These are phyloP conservation scores for Atkinsonella hypoxylon DNA, from an alignment of 2,329 filamentous ascomycete species.

Conservation along the genomic window DNA sequence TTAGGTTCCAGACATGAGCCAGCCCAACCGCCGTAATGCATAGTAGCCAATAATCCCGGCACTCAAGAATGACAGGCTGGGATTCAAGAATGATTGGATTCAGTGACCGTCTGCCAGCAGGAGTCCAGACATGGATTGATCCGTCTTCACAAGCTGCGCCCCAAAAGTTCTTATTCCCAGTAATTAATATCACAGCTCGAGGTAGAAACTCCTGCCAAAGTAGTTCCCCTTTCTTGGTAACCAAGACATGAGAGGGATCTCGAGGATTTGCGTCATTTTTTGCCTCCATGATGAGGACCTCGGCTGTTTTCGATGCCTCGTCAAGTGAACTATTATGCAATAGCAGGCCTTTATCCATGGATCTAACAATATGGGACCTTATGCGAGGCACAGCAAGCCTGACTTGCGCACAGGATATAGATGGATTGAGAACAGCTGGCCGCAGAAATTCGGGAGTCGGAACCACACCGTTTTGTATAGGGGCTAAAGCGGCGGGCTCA, in stretches of 20 bases:
- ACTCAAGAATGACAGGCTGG: conserved; percentile 88
- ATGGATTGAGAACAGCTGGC: conserved; percentile 75
- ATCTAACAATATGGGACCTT: conserved; percentile 68
- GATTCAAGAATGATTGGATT: conserved; percentile 81
- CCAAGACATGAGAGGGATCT: conserved; percentile 74
- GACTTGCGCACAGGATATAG: conserved; percentile 69
- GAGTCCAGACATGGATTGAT: conserved; percentile 81
- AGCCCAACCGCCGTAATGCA: conserved; percentile 81
- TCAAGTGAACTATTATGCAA: conserved; percentile 41
- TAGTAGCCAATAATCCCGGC: conserved; percentile 76
- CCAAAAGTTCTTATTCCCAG: conserved; percentile 86
- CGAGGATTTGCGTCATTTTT: conserved; percentile 66
- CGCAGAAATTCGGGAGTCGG: conserved; percentile 74
- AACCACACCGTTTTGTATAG: conserved; percentile 46
- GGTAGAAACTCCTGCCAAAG: conserved; percentile 94
- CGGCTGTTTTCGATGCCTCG: conserved; percentile 49
- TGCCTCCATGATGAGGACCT: conserved; percentile 75
- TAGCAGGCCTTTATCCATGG: conserved; percentile 56
- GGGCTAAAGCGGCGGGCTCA: conserved; percentile 57
- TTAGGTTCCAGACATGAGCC: conserved; percentile 89
- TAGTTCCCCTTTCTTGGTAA: conserved; percentile 66
- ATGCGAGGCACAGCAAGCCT: conserved; percentile 81
- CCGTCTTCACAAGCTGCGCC: conserved; percentile 89
- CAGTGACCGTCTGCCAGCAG: conserved; percentile 73
- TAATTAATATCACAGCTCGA: conserved; percentile 74